phyloP scores from a whole-genome alignment of 164 flowering plant genomes.

The Akebia trifoliata region DNA sequence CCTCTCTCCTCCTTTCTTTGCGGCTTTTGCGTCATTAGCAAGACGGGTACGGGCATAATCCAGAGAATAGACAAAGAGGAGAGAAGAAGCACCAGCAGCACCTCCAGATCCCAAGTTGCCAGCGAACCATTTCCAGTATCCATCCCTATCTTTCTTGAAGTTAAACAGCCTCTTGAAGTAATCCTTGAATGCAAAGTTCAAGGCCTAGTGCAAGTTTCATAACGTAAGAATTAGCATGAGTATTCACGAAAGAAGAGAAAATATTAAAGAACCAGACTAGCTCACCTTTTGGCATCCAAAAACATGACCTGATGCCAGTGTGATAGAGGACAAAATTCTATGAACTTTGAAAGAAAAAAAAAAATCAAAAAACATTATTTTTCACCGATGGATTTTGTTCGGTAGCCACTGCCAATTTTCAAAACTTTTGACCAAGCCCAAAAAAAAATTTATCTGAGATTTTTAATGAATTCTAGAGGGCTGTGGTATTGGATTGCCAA shows the following conservation, averaged over 20 bases:
- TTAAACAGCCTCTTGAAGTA: slow-evolving; percentile 79
- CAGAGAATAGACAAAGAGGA: slow-evolving; percentile 72
- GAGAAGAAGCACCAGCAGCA: slow-evolving; percentile 86
- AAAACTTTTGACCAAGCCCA: too few species aligned
- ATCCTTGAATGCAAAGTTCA: slow-evolving; percentile 92
- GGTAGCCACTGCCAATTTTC: too few species aligned
- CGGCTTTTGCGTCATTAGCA: slow-evolving; percentile 79
- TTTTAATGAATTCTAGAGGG: too few species aligned
- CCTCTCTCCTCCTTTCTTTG: slow-evolving; percentile 80
- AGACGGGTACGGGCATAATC: slow-evolving; percentile 82
- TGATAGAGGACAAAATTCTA: too few species aligned
- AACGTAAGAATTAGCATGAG: neutral
- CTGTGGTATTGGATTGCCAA: too few species aligned
- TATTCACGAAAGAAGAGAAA: neutral
- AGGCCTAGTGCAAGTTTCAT: slow-evolving; percentile 42
- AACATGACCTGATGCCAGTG: too few species aligned
- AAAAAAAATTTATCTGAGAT: too few species aligned
- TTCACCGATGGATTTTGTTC: too few species aligned
- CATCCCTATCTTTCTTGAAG: slow-evolving; percentile 83
- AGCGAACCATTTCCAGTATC: slow-evolving; percentile 83
- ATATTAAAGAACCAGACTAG: too few species aligned
- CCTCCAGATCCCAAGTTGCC: slow-evolving; percentile 90
- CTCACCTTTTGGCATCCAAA: too few species aligned
- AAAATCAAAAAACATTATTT: too few species aligned
- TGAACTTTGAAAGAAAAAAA: too few species aligned